These are phyloP conservation scores for Trichomonascaceae sp. DNA, from an alignment of 1,139 yeast species.

Conservation along the genomic window DNA sequence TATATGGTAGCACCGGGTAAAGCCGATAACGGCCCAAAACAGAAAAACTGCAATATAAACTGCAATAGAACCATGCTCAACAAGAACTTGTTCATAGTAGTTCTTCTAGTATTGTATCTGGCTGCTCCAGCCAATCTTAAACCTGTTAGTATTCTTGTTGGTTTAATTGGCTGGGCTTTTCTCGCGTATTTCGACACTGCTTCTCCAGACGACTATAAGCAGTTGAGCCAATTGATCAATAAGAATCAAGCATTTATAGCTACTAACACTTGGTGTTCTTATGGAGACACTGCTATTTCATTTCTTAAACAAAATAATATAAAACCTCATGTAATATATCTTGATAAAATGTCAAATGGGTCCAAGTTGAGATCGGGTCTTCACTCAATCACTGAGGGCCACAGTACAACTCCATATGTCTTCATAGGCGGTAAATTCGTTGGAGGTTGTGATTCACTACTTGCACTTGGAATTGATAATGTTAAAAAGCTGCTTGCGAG, in stretches of 20 bases:
- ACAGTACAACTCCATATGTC: slow-evolving; percentile 18
- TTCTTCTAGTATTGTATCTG: neutral
- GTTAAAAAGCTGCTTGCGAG: slow-evolving; percentile 1
- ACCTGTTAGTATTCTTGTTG: neutral
- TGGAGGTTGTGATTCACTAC: slow-evolving; percentile 16
- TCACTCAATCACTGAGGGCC: slow-evolving; percentile 14
- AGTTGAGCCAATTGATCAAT: slow-evolving; percentile 57
- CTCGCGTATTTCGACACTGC: slow-evolving; percentile 9
- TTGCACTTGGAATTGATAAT: slow-evolving; percentile 7
- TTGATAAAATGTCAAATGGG: slow-evolving; percentile 21
- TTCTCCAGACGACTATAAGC: slow-evolving; percentile 24
- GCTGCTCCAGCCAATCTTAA: slow-evolving; percentile 1
- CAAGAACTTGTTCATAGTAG: neutral
- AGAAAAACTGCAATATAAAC: neutral
- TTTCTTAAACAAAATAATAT: slow-evolving; percentile 11
- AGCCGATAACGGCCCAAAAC: neutral
- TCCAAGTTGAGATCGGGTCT: slow-evolving; percentile 15
- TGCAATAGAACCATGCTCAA: neutral
- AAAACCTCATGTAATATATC: slow-evolving; percentile 20
- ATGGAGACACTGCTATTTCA: slow-evolving; percentile 7
- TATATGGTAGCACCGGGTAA: neutral
- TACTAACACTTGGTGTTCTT: slow-evolving; percentile 47
- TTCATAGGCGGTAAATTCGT: slow-evolving; percentile 19
- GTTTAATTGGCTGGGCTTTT: slow-evolving; percentile 2
- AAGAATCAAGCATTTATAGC: slow-evolving; percentile 66